A percentile compares a stretch with the other conserved stretches of the same genome.
Evolutionary conservation across 2,329 filamentous ascomycete genomes (phyloP).

Genomic region (Colletotrichum lini): DNA sequence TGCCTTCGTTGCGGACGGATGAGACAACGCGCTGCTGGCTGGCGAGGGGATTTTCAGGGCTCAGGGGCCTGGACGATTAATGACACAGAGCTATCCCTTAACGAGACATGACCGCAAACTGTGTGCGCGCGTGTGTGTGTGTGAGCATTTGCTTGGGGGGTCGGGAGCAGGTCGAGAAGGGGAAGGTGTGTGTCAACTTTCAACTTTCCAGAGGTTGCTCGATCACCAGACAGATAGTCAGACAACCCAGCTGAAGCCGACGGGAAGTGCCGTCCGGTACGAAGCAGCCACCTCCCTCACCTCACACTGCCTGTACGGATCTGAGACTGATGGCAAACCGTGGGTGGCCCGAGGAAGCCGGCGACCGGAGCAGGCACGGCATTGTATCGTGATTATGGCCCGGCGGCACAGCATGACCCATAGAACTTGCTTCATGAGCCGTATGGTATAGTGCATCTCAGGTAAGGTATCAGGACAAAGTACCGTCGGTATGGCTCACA

Average conservation of each 20-base stretch:
- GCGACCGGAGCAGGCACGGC: not conserved
- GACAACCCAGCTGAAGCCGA: not conserved
- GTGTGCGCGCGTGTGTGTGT: too few relatives aligned
- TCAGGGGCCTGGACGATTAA: constrained; percentile 5
- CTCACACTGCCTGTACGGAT: too few relatives aligned
- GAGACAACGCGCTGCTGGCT: constrained; percentile 2
- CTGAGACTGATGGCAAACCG: not conserved
- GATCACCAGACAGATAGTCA: not conserved
- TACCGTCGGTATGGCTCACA: not conserved
- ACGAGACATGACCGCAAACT: constrained; percentile 1
- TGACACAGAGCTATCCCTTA: constrained; percentile 14
- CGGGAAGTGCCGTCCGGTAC: constrained; percentile 9
- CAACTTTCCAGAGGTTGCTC: not conserved
- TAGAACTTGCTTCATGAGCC: constrained; percentile 14
- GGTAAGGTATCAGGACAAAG: constrained; percentile 4
- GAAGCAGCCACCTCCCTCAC: not conserved
- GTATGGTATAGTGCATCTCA: constrained; percentile 16
- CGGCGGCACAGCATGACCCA: constrained; percentile 3
- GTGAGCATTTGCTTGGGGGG: not conserved
- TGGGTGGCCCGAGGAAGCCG: not conserved
- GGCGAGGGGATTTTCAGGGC: not conserved
- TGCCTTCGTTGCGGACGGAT: not conserved
- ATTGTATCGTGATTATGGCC: not conserved
- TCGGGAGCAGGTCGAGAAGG: not conserved
- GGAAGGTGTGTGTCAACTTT: not conserved